A percentile compares a stretch with the other conserved stretches of the same genome.
Conservation (phyloP, 2,329 filamentous ascomycete genomes). For the Pseudocercospora vitis region DNA sequence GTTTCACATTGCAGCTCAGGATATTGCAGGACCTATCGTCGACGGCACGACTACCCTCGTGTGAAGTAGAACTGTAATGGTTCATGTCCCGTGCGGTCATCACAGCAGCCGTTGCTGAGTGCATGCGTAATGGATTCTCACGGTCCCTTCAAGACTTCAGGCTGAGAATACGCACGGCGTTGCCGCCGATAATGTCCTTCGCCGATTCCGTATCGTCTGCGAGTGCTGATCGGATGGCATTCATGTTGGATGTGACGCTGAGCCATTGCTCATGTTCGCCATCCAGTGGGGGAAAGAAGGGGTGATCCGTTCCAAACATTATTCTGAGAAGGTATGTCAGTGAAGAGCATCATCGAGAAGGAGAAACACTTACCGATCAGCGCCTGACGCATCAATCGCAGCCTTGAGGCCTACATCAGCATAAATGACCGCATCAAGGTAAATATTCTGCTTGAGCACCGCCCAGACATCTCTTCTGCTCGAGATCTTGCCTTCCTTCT, state of each 20-base stretch:
- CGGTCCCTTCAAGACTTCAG: slow-evolving; percentile 15
- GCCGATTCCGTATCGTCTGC: slow-evolving; percentile 48
- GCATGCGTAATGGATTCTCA: too few species aligned
- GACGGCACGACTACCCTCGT: too few species aligned
- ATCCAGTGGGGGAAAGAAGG: slow-evolving; percentile 76
- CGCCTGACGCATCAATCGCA: slow-evolving; percentile 65
- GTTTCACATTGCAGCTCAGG: not conserved
- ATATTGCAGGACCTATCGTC: too few species aligned
- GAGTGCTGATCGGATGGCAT: slow-evolving; percentile 57
- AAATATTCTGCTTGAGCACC: slow-evolving; percentile 71
- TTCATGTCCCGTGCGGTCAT: too few species aligned
- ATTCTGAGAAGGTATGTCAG: slow-evolving; percentile 14
- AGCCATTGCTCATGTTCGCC: slow-evolving; percentile 66
- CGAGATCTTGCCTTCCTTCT: slow-evolving; percentile 58
- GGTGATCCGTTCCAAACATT: slow-evolving; percentile 68
- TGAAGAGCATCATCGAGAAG: not conserved
- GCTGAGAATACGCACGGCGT: slow-evolving; percentile 56
- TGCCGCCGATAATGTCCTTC: slow-evolving; percentile 59
- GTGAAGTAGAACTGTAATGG: too few species aligned
- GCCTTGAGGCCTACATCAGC: slow-evolving; percentile 71
- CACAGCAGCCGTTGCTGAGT: too few species aligned
- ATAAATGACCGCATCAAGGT: slow-evolving; percentile 84
- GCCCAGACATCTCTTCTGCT: slow-evolving; percentile 63
- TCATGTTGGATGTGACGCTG: slow-evolving; percentile 62
- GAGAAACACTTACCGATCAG: slow-evolving; percentile 56